Conservation (phyloP, 2,329 filamentous ascomycete species). For the Fusarium pseudocircinatum region DNA sequence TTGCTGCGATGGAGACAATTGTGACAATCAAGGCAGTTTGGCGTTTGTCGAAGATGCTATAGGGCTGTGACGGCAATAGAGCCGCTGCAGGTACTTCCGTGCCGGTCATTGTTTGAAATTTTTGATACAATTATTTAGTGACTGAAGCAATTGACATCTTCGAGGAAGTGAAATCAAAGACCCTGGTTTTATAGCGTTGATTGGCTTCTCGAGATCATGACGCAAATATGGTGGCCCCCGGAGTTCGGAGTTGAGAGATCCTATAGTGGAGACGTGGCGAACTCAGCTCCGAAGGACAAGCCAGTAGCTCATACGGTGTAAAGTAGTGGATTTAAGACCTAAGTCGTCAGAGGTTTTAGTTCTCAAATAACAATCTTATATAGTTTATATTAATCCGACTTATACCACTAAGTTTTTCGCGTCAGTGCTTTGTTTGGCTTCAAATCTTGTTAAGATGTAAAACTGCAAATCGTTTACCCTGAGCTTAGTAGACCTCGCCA, state of each 20-base stretch:
- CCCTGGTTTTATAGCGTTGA: fast-evolving
- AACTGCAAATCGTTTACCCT: no score
- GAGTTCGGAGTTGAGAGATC: not conserved
- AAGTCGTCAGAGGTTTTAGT: fast-evolving
- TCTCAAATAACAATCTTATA: fast-evolving
- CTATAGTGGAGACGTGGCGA: fast-evolving
- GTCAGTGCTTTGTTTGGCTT: no score
- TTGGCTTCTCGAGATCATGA: fast-evolving
- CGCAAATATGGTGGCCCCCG: not conserved
- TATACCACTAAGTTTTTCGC: no score
- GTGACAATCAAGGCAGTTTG: conserved; percentile 60
- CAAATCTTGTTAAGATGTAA: no score
- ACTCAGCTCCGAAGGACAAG: not conserved
- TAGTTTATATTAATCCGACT: no score
- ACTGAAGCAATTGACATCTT: no score
- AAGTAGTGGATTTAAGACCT: not conserved
- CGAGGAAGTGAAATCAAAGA: fast-evolving
- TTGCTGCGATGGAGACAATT: conserved; percentile 60
- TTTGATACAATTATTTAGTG: fast-evolving
- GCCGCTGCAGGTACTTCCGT: not conserved
- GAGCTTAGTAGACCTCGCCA: no score
- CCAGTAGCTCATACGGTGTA: no score
- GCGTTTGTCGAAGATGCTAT: conserved; percentile 60
- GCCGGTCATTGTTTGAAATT: not conserved
- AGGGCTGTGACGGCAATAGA: conserved; percentile 42